A percentile compares a stretch with the other conserved stretches of the same genome.
Evolutionary conservation across 257 asterid genomes (phyloP).

Genomic region (Scutellaria galericulata): DNA sequence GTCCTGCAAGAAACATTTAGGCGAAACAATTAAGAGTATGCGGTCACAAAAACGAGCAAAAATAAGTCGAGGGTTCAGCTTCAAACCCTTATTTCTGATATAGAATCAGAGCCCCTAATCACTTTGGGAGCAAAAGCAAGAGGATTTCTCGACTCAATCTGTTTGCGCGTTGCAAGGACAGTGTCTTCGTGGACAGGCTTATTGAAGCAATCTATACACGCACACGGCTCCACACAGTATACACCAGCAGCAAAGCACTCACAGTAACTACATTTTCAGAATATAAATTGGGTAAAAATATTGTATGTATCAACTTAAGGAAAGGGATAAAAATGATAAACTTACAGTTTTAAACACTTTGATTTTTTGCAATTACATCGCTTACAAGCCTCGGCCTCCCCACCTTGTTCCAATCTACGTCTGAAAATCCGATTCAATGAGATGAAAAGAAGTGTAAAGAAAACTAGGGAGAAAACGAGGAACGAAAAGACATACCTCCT

Average conservation of each 20-base stretch:
- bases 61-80: neutral
- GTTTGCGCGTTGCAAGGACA: slow-evolving; percentile 73
- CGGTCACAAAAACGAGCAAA: neutral
- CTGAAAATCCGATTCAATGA: slow-evolving; percentile 37
- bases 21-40: neutral
- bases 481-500: slow-evolving; percentile 43
- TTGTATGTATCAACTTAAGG: neutral
- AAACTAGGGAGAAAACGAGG: neutral
- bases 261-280: slow-evolving; percentile 54
- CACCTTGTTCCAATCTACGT: slow-evolving; percentile 49
- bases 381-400: slow-evolving; percentile 55
- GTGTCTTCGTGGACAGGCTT: slow-evolving; percentile 66
- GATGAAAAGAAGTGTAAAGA: neutral
- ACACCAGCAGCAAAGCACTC: slow-evolving; percentile 84
- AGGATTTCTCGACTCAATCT: slow-evolving; percentile 70
- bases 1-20: slow-evolving; percentile 39
- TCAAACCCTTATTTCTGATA: slow-evolving; percentile 48
- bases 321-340: slow-evolving; percentile 11
- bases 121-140: slow-evolving; percentile 82
- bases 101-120: slow-evolving; percentile 46
- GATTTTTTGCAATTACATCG: slow-evolving; percentile 75
- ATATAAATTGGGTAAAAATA: slow-evolving; percentile 9
- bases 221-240: slow-evolving; percentile 71
- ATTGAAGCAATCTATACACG: slow-evolving; percentile 70
- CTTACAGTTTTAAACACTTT: slow-evolving; percentile 71